Conservation (phyloP, 2,329 filamentous ascomycete genomes). For the Botrytis byssoidea region DNA sequence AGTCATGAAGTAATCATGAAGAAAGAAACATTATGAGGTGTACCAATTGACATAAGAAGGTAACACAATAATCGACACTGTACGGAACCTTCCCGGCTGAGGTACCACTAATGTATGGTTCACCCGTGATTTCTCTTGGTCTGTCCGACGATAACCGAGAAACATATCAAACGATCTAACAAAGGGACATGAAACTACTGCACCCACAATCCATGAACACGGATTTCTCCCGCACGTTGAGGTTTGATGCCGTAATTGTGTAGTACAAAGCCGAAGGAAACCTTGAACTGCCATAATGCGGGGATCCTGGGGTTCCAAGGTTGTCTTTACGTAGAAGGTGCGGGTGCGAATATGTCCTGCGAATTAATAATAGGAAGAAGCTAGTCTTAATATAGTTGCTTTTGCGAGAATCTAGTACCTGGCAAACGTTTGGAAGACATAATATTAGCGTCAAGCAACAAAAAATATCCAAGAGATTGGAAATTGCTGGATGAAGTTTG, state of each 20-base stretch:
- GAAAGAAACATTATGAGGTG: background rate
- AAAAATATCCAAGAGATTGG: background rate
- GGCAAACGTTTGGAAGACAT: background rate
- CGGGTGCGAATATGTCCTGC: background rate
- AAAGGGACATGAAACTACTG: background rate
- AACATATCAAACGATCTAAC: background rate
- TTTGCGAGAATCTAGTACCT: background rate
- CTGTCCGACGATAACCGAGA: constrained; percentile 12
- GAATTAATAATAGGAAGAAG: background rate
- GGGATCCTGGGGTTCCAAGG: background rate
- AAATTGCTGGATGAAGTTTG: background rate
- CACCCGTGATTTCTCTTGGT: background rate
- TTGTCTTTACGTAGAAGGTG: background rate
- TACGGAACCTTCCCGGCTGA: constrained; percentile 1
- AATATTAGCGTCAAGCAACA: background rate
- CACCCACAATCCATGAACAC: background rate
- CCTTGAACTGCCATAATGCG: background rate
- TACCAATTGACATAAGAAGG: background rate
- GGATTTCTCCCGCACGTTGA: background rate
- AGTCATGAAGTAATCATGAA: background rate
- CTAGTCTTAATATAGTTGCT: background rate
- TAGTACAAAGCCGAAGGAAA: constrained; percentile 12
- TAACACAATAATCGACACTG: background rate
- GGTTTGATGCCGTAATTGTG: background rate
- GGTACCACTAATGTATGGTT: background rate